A percentile compares a stretch with the other conserved stretches of the same genome.
Evolutionary conservation across 78 protist species (phyloP).

Genomic region (Dictyostelium capitatum): DNA sequence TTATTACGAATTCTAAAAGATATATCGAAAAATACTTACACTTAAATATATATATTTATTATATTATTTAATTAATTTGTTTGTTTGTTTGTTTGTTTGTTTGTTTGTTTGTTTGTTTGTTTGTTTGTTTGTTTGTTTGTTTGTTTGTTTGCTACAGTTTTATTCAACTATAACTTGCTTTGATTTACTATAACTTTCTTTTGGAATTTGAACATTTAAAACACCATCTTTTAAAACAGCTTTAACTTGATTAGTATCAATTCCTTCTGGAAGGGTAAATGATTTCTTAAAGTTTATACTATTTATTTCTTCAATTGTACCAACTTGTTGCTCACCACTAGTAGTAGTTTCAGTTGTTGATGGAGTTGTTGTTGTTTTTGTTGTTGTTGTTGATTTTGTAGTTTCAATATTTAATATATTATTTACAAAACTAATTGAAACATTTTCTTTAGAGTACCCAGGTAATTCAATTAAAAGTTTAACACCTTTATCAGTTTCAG

Average conservation of each 20-base stretch:
- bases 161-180: not conserved
- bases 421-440: not conserved
- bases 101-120: not conserved
- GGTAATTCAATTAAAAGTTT: not conserved
- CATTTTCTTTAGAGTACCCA: not conserved
- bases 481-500: conserved; percentile 2
- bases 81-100: not conserved
- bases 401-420: not conserved
- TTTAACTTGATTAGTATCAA: not conserved
- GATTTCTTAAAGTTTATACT: conserved; percentile 8
- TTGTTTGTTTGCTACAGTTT: not conserved
- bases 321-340: too few species aligned
- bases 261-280: not conserved
- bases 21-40: too few species aligned
- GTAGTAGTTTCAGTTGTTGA: not conserved
- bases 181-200: conserved; percentile 9
- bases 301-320: not conserved
- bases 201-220: not conserved
- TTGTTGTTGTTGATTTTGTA: not conserved
- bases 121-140: not conserved
- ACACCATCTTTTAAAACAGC: not conserved
- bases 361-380: not conserved
- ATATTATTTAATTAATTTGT: not conserved
- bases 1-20: too few species aligned
- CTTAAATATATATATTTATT: too few species aligned